Conservation (phyloP, 495 filamentous ascomycete species). For the Halenospora varia region DNA sequence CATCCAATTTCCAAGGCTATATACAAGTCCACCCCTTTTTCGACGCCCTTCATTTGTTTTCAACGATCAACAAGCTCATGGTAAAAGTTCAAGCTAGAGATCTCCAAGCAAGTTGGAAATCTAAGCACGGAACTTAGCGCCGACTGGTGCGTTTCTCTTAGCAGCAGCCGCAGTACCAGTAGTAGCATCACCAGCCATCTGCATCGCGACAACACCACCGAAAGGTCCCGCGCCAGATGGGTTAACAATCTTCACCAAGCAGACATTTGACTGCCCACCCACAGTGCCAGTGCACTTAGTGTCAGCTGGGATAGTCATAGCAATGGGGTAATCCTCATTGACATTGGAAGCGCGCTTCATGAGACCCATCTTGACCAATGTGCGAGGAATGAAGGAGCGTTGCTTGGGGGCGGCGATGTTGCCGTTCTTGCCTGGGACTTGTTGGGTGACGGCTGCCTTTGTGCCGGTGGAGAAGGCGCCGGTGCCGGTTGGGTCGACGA, state of each 20-base stretch:
- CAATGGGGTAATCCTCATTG: slow-evolving; percentile 32
- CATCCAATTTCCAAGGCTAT: too few relatives aligned
- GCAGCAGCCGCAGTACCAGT: slow-evolving; percentile 1
- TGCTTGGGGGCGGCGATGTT: slow-evolving; percentile 28
- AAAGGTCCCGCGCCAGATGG: slow-evolving; percentile 33
- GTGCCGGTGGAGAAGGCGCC: slow-evolving; percentile 28
- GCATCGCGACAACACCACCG: slow-evolving; percentile 35
- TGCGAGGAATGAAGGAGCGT: slow-evolving; percentile 23
- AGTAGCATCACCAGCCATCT: slow-evolving; percentile 25
- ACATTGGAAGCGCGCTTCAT: slow-evolving; percentile 32
- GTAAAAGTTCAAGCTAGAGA: too few relatives aligned
- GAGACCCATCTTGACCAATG: slow-evolving; percentile 22
- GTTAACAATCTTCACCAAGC: slow-evolving; percentile 38
- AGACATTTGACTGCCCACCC: slow-evolving; percentile 28
- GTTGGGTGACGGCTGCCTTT: slow-evolving; percentile 20
- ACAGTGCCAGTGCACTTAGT: slow-evolving; percentile 32
- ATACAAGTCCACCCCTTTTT: too few relatives aligned
- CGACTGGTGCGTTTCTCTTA: slow-evolving; percentile 2
- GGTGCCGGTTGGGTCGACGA: slow-evolving; percentile 33
- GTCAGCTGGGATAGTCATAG: slow-evolving; percentile 29
- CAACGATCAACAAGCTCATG: too few relatives aligned
- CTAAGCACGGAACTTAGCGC: slow-evolving; percentile 24
- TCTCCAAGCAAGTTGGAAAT: not conserved
- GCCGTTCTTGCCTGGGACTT: slow-evolving; percentile 28
- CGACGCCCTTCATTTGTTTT: too few relatives aligned